Conservation (phyloP, 2,329 filamentous ascomycete genomes). For the Phyllosticta capitalensis region DNA sequence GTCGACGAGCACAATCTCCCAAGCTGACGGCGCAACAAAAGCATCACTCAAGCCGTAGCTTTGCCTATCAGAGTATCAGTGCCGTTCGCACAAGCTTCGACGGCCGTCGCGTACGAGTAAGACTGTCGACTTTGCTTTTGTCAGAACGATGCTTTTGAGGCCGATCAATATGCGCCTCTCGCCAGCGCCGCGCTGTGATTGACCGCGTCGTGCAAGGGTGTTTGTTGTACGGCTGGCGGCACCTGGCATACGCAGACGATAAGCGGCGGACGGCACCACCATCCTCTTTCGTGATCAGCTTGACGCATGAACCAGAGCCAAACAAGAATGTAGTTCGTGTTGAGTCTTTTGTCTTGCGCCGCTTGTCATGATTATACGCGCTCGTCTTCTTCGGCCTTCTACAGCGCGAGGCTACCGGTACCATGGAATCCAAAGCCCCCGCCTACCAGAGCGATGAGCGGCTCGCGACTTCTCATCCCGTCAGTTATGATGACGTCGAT, state of each 20-base stretch:
- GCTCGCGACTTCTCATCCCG: not conserved
- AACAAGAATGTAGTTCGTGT: not conserved
- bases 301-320: not conserved
- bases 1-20: not conserved
- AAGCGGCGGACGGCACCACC: not conserved
- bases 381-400: not conserved
- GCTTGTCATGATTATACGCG: not conserved
- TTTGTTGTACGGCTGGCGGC: not conserved
- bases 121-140: not conserved
- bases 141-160: not conserved
- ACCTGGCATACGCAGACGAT: not conserved
- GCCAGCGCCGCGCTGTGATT: not conserved
- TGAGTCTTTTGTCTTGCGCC: not conserved
- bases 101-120: not conserved
- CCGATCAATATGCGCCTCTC: not conserved
- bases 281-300: not conserved
- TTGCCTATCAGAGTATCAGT: not conserved
- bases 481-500: conserved; percentile 14
- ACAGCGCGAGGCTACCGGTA: not conserved
- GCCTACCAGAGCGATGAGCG: not conserved
- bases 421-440: not conserved
- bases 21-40: not conserved
- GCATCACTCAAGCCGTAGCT: not conserved
- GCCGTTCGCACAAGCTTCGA: not conserved
- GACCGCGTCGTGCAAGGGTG: not conserved